Base-by-base conservation (phyloP, 306 rosid genomes). In the Malus domestica region DNA sequence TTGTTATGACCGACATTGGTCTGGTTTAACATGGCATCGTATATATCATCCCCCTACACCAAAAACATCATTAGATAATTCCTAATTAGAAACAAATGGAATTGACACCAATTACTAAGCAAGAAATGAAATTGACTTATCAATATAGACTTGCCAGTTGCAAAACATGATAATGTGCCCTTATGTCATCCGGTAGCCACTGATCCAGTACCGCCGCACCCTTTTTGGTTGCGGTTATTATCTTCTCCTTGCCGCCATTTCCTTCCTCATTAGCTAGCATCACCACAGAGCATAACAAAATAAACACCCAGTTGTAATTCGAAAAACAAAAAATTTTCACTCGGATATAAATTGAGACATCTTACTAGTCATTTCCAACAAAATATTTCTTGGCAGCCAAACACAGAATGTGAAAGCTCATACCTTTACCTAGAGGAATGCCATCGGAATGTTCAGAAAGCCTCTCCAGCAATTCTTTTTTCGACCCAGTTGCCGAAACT, bases 21-120 rank as follows among this genome's bases (percentile, higher is more conserved):
- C 85, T 92, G 98, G 86, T 92, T 95, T 86, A 92, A 80, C 89
- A 92, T 88, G 76, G 97, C 98, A 83, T 95, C 99, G 64, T 89
- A 92, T 69, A 95, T 81, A n/a, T 89, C 97, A 78, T 78, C 88
- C 33, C 86, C 97, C 98, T 90, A 75, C 88, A 86, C 30, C 20
- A 58, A 70, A 60, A 70, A 67, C 71, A 59, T 7, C 32, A 27
- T 27, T 27, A 0, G 27, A 27, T 27, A 27, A 27, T 27, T 27
- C 27, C 27, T 27, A 27, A 27, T 27, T 27, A 27, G 27, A 27
- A 27, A 27, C 27, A 46, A 77, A 85, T 79, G 63, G 23, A 42
- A 63, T n/a, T 54, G 57, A 70, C 55, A 44, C 25, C 65, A 60
- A 12, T 68, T 38, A 68, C 27, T 5, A 59, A 54, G 68, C 55